Base-by-base conservation (phyloP, 108 stramenopile species). In the Cyclotella atomus region DNA sequence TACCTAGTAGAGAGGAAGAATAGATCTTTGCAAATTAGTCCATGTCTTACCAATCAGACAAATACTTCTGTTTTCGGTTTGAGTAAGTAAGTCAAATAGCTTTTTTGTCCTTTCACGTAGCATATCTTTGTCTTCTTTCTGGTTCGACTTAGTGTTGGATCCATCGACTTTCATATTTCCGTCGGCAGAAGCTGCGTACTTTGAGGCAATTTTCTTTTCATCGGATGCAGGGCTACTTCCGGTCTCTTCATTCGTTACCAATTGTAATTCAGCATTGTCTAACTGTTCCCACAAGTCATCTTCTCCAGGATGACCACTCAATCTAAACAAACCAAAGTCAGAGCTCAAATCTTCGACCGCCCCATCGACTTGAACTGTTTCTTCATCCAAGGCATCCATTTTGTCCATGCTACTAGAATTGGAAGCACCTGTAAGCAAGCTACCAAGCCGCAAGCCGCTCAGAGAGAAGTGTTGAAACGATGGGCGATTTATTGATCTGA, bases 91-190 rank as follows among this genome's bases (percentile, higher is more conserved):
- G 50, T 82, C 54, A 47, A 90, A 84, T 34, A 90, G 46, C 25
- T 78, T 54, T 12, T 71, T 49, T 19, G 87, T 84, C 32, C 87
- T 68, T 53, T 84, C 83, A 46, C 85, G 73, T 7, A 90, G 65
- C 71, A 73, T 75, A 4, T 61, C 60, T 23, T 75, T 76, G 25
- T 75, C 71, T 68, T 88, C 84, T 27, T 44, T 52, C n/a, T n/a
- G n/a, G n/a, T n/a, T n/a, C n/a, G n/a, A n/a, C n/a, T n/a, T n/a
- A n/a, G n/a, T n/a, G n/a, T n/a, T n/a, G n/a, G n/a, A n/a, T n/a
- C n/a, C n/a, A n/a, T n/a, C n/a, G n/a, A n/a, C n/a, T n/a, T n/a
- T n/a, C n/a, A n/a, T n/a, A n/a, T n/a, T n/a, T n/a, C n/a, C n/a
- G n/a, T n/a, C n/a, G n/a, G n/a, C n/a, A n/a, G n/a, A n/a, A n/a